Base-by-base conservation (phyloP, 257 asterid genomes). In the Salvia rosmarinus region DNA sequence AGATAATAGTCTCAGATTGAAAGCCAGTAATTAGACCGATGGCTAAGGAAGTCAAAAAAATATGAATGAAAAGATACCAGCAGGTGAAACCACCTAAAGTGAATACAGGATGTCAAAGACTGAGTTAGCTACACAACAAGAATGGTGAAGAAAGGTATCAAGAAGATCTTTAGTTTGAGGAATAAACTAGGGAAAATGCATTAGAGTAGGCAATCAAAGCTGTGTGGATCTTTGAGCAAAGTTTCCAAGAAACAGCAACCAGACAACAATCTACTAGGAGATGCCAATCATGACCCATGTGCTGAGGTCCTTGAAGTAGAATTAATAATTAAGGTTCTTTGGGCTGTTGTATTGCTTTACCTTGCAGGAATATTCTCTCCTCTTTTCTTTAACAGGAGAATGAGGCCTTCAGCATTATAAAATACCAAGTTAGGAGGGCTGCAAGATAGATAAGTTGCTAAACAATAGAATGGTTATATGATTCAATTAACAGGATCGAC, bases 351-450 rank as follows among this genome's bases (percentile, higher is more conserved):
- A 35, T 71, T 80, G 79, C 74, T 85, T 89, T 95, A 95, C 99
- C 99, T 95, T 95, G 97, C 97, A 95, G 70, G 81, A 68, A 82
- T 95, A 95, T 67, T 95, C 97, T 83, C 96, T 91, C 87, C 90
- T 85, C 86, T 87, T 92, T 80, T 82, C 96, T 85, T 84, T 92
- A 67, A 87, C 91, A 75, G 99, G 98, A 84, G 98, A 88, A 81
- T 77, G 97, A 67, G 71, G 96, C 99, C 99, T 94, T 94, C 97
- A 93, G 90, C 82, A 85, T 86, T 85, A 86, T 74, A 86, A 85
- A 90, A 84, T 84, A 91, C 72, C 78, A 83, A 77, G 95, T 91
- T 91, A 91, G 96, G 84, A 71, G 78, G 82, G 85, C 83, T 81
- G 79, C 80, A 90, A 79, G 86, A 86, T 75, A 83, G 78, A 85